These are phyloP conservation scores for Annulohypoxylon truncatum DNA, from an alignment of 2,329 filamentous ascomycete genomes.

Conservation along the genomic window DNA sequence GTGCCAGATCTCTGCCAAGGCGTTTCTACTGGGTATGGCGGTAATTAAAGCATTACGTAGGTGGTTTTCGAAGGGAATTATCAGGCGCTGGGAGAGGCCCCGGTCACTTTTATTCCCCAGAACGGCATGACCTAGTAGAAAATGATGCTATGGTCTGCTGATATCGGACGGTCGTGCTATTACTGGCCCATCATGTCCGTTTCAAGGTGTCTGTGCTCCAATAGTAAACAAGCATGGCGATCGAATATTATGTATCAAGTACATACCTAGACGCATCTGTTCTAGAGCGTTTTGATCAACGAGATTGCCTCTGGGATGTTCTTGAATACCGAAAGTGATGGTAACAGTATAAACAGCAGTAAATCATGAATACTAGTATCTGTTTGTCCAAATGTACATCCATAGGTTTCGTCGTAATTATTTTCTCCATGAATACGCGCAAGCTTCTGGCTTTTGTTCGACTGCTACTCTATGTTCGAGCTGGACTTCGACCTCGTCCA, in stretches of 20 bases:
- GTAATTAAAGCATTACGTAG: slow-evolving; percentile 33
- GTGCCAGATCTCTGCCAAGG: slow-evolving; percentile 44
- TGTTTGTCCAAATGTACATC: background rate
- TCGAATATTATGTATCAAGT: too few relatives aligned
- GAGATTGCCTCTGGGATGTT: slow-evolving; percentile 3
- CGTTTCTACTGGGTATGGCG: slow-evolving; percentile 36
- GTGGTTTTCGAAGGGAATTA: slow-evolving; percentile 1
- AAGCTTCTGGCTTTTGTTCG: background rate
- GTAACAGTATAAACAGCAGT: background rate
- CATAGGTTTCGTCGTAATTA: background rate
- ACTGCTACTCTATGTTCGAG: background rate
- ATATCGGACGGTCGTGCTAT: slow-evolving; percentile 31
- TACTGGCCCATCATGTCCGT: slow-evolving; percentile 19
- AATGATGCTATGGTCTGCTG: slow-evolving; percentile 36
- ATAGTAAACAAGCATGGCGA: slow-evolving; percentile 16
- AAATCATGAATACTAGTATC: background rate
- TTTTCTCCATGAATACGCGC: background rate
- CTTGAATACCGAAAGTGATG: background rate
- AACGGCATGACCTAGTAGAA: background rate
- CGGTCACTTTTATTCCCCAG: slow-evolving; percentile 6
- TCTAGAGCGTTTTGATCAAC: background rate
- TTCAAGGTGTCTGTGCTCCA: slow-evolving; percentile 32
- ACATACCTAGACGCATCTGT: background rate
- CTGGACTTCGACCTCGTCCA: background rate
- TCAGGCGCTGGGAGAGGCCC: slow-evolving; percentile 2